Percentiles rank a stretch among this genome's conserved stretches.
Conservation (phyloP, 306 rosid genomes). For the Inga laurina region DNA sequence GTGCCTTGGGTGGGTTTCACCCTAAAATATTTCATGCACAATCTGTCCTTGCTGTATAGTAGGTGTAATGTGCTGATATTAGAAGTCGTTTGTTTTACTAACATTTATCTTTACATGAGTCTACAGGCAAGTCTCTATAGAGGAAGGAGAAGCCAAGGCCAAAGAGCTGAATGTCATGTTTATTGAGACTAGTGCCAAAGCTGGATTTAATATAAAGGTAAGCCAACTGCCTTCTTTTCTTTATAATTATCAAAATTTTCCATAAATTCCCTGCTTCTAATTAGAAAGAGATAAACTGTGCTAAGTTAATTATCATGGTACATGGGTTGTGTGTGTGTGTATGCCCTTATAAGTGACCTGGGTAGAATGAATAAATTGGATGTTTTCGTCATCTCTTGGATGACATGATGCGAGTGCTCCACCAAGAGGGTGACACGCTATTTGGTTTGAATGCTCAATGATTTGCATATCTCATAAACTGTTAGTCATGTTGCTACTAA, state of each 20-base stretch:
- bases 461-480: neutral
- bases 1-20: conserved; percentile 7
- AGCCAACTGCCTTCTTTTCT: conserved; percentile 9
- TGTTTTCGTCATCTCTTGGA: conserved; percentile 1
- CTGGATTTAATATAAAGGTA: conserved; percentile 87
- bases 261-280: conserved; percentile 5
- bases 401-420: conserved; percentile 3
- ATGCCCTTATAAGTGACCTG: neutral
- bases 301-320: neutral
- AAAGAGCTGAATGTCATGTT: conserved; percentile 73
- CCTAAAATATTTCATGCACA: conserved; percentile 5
- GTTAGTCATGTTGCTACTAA: neutral
- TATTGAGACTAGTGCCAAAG: conserved; percentile 83
- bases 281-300: neutral
- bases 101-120: neutral
- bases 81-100: conserved; percentile 16
- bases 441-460: neutral
- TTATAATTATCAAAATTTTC: neutral
- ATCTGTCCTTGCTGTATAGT: neutral
- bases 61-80: conserved; percentile 3
- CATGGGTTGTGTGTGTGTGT: neutral
- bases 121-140: conserved; percentile 74
- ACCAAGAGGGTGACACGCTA: neutral
- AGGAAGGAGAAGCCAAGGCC: conserved; percentile 84
- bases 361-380: neutral